These are phyloP conservation scores for Osmanthus fragrans DNA, from an alignment of 257 asterid species.

Conservation along the genomic window DNA sequence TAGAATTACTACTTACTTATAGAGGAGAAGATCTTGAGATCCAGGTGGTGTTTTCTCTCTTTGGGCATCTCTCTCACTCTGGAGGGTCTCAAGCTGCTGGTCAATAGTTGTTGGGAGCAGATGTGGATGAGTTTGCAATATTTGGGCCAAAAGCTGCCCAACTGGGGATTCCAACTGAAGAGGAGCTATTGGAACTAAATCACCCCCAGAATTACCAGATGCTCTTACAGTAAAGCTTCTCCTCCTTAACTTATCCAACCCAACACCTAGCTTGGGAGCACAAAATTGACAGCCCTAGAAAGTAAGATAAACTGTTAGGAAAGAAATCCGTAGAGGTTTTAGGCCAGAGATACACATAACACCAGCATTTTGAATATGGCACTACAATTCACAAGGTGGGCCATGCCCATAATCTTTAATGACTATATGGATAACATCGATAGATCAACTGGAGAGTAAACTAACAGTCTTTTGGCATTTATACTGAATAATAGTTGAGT, in stretches of 20 bases:
- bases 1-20: conserved; percentile 49
- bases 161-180: conserved; percentile 78
- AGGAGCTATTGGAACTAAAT: conserved; percentile 70
- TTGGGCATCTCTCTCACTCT: conserved; percentile 59
- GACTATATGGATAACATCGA: conserved; percentile 3
- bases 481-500: neutral
- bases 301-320: conserved; percentile 24
- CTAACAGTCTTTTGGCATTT: neutral
- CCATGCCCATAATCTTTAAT: neutral
- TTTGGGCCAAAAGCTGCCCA: conserved; percentile 78
- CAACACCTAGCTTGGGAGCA: conserved; percentile 49
- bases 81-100: conserved; percentile 90
- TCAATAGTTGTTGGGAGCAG: conserved; percentile 76
- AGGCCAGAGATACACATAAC: neutral
- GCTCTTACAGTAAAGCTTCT: conserved; percentile 59
- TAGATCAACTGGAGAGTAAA: conserved; percentile 1
- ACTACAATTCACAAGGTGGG: conserved; percentile 8
- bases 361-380: neutral
- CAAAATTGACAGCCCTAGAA: conserved; percentile 53
- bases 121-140: conserved; percentile 74
- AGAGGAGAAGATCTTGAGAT: conserved; percentile 67
- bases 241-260: conserved; percentile 45
- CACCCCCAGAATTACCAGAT: conserved; percentile 55
- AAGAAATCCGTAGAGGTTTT: neutral
- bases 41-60: conserved; percentile 47